Base-by-base conservation (phyloP, 2,329 filamentous ascomycete genomes). In the Penicillium crustosum region DNA sequence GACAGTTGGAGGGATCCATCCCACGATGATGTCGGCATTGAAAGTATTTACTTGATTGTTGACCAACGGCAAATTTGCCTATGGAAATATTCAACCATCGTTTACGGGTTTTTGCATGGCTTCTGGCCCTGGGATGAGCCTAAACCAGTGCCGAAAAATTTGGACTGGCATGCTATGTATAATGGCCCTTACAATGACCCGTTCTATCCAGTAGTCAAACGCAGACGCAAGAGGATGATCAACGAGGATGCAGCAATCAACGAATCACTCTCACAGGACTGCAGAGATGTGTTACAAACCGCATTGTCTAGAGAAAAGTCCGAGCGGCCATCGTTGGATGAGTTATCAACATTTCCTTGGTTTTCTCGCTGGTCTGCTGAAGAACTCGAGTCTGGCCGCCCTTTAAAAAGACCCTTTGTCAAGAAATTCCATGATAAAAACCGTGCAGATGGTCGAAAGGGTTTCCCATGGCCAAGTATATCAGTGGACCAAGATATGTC, bases 61-160 rank as follows among this genome's bases (percentile, higher is more conserved):
- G 70, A 73, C 39, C 6, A 50, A 6, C 66, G 67, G 8, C 35
- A 57, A 3, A 38, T 55, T 2, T 33, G 59, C 17, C 19, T 71
- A 17, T 74, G 71, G 71, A 67, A 69, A 47, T 67, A 68, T 45
- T 69, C 64, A 19, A 61, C 60, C 5, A 54, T 70, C 3, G 51
- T 68, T 12, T 73, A 69, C 55, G 66, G 69, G 3, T 61, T 74
- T 29, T 57, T 74, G 6, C 72, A 74, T 42, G 72, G 71, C 8
- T 71, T 66, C 57, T 66, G 65, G 35, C 69, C 72, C 9, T 74
- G 72, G 72, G 71, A 73, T 43, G 55, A 61, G 15, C 61, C 58
- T 25, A 19, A 60, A 21, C 55, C 42, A 35, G 35, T 55, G 10
- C 57, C 64, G 4, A 52, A 42, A 8, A 29, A 52, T 2, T 31